Evolutionary conservation across 768 basidiomycete genomes (phyloP).

Genomic region (Lactarius akahatsu): DNA sequence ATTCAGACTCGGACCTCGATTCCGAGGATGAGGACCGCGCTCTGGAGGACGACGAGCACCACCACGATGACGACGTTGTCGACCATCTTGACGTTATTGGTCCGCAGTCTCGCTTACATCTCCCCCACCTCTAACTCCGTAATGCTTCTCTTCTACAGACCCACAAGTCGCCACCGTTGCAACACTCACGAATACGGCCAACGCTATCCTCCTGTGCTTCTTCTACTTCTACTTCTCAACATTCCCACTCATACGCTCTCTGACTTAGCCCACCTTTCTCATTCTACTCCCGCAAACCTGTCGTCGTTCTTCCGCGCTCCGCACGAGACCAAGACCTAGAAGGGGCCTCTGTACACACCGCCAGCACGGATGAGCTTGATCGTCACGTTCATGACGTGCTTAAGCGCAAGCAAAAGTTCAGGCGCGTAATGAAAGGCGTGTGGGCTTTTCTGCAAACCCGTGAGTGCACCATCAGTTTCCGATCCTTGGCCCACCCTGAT

Average conservation of each 20-base stretch:
- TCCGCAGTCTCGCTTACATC: conserved; percentile 33
- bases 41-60: conserved; percentile 34
- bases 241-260: not conserved
- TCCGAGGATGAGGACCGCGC: conserved; percentile 22
- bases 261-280: conserved; percentile 59
- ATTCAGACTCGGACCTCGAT: conserved; percentile 21
- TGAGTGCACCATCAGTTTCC: conserved; percentile 37
- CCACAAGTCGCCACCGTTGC: conserved; percentile 73
- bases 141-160: conserved; percentile 43
- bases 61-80: conserved; percentile 77
- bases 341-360: conserved; percentile 41
- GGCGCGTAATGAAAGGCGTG: conserved; percentile 62
- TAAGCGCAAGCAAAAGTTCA: conserved; percentile 54
- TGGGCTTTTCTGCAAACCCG: conserved; percentile 87
- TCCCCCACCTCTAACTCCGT: conserved; percentile 9
- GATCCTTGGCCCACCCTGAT: conserved; percentile 5
- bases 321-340: conserved; percentile 29
- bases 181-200: conserved; percentile 75
- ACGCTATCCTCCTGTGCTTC: conserved; percentile 67
- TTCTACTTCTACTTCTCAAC: not conserved
- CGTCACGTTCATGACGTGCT: conserved; percentile 78
- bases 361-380: conserved; percentile 50
- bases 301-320: conserved; percentile 52
- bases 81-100: conserved; percentile 83
- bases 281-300: conserved; percentile 69